Conservation (phyloP, 768 basidiomycete species). For the Russula griseocarnosa region DNA sequence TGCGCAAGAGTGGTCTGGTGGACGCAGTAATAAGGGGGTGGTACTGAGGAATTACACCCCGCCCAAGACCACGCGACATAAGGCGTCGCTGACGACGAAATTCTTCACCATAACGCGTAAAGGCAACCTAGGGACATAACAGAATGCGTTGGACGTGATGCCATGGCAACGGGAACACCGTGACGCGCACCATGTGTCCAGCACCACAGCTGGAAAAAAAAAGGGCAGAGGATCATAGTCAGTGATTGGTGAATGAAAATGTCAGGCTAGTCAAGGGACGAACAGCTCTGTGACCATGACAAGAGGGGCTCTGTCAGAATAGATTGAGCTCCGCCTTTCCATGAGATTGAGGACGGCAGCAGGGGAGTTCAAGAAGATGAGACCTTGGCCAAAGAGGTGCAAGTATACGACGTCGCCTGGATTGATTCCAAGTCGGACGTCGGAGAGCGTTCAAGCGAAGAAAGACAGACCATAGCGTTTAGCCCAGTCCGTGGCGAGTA, state of each 20-base stretch:
- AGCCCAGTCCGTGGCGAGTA: constrained; percentile 58
- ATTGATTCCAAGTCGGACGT: constrained; percentile 4
- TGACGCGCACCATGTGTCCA: constrained; percentile 24
- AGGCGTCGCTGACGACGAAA: constrained; percentile 27
- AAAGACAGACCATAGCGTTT: constrained; percentile 53
- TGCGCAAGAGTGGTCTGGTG: constrained; percentile 25
- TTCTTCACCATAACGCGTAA: constrained; percentile 26
- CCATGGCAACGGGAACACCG: neutral
- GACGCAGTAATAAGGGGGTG: constrained; percentile 25
- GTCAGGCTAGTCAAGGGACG: constrained; percentile 32
- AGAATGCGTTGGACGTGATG: neutral
- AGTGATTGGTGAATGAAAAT: neutral
- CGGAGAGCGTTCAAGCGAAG: neutral
- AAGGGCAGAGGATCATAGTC: neutral
- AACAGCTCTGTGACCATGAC: constrained; percentile 70
- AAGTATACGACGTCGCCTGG: constrained; percentile 63
- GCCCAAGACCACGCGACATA: constrained; percentile 26
- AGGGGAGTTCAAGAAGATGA: constrained; percentile 63
- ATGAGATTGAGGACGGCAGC: constrained; percentile 60
- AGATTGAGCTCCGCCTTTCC: constrained; percentile 65
- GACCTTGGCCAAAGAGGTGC: constrained; percentile 59
- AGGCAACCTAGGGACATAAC: constrained; percentile 20
- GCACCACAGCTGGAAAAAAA: constrained; percentile 19
- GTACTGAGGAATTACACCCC: constrained; percentile 18
- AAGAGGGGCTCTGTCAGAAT: constrained; percentile 68